A percentile compares a stretch with the other conserved stretches of the same genome.
Conservation (phyloP, 148 eudicot species). For the Vaccinium macrocarpon region DNA sequence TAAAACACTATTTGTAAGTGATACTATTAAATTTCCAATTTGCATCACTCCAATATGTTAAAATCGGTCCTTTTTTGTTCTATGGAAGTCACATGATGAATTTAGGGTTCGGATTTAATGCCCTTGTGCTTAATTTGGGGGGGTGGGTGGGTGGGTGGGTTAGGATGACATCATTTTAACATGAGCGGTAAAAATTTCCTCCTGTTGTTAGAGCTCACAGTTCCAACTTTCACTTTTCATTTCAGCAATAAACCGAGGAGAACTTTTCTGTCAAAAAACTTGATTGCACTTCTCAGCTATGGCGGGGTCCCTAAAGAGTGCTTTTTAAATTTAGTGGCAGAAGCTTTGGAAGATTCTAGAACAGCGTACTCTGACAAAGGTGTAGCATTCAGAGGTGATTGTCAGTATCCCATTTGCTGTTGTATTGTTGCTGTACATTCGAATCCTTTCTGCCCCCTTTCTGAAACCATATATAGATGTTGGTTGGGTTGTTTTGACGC, state of each 20-base stretch:
- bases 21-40: too few relatives aligned
- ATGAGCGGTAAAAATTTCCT: not conserved
- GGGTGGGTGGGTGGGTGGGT: too few relatives aligned
- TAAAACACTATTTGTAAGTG: too few relatives aligned
- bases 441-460: not conserved
- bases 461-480: not conserved
- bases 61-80: not conserved
- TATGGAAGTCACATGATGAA: not conserved
- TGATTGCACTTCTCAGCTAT: constrained; percentile 75
- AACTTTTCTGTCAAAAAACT: constrained; percentile 51
- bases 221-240: constrained; percentile 13
- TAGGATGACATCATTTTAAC: not conserved
- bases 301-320: constrained; percentile 71
- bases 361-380: constrained; percentile 30
- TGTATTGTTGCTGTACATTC: not conserved
- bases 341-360: constrained; percentile 47
- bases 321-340: constrained; percentile 44
- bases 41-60: not conserved
- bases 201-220: not conserved
- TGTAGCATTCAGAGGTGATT: constrained; percentile 67
- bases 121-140: not conserved
- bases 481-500: not conserved
- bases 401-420: not conserved
- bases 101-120: not conserved
- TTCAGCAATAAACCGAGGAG: constrained; percentile 60